Conservation (phyloP, 805 yeast species). For the Ogataea sp. region DNA sequence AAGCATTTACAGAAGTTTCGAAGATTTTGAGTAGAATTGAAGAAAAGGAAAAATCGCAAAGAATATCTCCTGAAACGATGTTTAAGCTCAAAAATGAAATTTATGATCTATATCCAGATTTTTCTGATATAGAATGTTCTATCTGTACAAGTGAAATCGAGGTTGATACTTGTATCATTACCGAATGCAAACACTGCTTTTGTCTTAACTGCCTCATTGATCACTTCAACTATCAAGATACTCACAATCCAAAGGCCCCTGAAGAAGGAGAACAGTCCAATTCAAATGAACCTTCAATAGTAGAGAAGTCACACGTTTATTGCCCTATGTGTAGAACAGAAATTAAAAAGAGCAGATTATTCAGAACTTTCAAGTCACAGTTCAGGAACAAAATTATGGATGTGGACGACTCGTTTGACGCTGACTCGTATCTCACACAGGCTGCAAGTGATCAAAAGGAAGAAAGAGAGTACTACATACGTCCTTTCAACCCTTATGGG, state of each 20-base stretch:
- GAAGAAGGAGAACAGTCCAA: not conserved
- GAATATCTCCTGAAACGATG: conserved; percentile 17
- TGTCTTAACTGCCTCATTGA: conserved; percentile 68
- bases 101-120: conserved; percentile 22
- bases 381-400: conserved; percentile 19
- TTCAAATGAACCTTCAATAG: not conserved
- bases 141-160: conserved; percentile 69
- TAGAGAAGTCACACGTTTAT: conserved; percentile 33
- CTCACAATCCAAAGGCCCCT: conserved; percentile 8
- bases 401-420: conserved; percentile 5
- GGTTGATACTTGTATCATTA: conserved; percentile 38
- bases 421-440: conserved; percentile 14
- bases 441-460: conserved; percentile 1
- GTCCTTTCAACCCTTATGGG: conserved; percentile 39
- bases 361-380: conserved; percentile 27
- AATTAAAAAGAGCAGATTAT: conserved; percentile 41
- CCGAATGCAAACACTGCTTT: conserved; percentile 76
- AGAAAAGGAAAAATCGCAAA: conserved; percentile 16
- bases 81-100: conserved; percentile 20
- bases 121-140: conserved; percentile 63
- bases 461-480: conserved; percentile 19
- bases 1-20: conserved; percentile 13
- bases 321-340: conserved; percentile 74
- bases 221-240: conserved; percentile 61
- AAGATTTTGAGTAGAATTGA: conserved; percentile 17